Evolutionary conservation across 2,329 filamentous ascomycete species (phyloP).

Genomic region (Aureobasidium zeae): DNA sequence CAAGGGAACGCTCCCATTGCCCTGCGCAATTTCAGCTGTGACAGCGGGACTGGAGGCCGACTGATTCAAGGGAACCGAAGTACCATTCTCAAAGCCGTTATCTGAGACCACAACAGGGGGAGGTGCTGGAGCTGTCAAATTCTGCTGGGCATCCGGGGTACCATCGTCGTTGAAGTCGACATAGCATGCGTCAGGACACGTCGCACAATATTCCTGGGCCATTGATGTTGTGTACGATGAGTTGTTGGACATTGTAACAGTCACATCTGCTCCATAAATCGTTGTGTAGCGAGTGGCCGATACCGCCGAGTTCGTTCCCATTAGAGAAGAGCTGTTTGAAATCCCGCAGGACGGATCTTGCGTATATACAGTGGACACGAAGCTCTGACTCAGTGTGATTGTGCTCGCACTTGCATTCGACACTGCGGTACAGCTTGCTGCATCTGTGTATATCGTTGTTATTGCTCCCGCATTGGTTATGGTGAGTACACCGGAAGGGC

Average conservation of each 20-base stretch:
- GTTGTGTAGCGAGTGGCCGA: constrained; percentile 5
- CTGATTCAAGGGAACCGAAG: background rate
- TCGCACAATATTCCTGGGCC: background rate
- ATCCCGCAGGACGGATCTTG: background rate
- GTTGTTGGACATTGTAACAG: constrained; percentile 1
- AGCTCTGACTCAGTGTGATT: constrained; percentile 2
- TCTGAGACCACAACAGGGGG: background rate
- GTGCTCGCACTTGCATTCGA: background rate
- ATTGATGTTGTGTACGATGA: background rate
- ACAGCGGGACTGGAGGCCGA: background rate
- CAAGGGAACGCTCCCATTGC: constrained; percentile 1
- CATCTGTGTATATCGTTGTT: background rate
- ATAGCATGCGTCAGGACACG: constrained; percentile 6
- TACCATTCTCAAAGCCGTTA: constrained; percentile 7
- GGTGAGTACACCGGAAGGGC: background rate
- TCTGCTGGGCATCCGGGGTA: background rate
- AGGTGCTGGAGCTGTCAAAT: background rate
- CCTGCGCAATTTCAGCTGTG: background rate
- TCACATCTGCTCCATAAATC: constrained; percentile 1
- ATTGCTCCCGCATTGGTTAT: background rate
- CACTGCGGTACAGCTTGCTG: background rate
- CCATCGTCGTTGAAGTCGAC: constrained; percentile 9
- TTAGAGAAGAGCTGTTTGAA: background rate
- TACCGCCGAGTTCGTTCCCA: background rate
- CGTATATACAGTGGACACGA: background rate